A percentile compares a stretch with the other conserved stretches of the same genome.
phyloP scores from a whole-genome alignment of 1,139 yeast species.

The Blastobotrys buckinghamii region DNA sequence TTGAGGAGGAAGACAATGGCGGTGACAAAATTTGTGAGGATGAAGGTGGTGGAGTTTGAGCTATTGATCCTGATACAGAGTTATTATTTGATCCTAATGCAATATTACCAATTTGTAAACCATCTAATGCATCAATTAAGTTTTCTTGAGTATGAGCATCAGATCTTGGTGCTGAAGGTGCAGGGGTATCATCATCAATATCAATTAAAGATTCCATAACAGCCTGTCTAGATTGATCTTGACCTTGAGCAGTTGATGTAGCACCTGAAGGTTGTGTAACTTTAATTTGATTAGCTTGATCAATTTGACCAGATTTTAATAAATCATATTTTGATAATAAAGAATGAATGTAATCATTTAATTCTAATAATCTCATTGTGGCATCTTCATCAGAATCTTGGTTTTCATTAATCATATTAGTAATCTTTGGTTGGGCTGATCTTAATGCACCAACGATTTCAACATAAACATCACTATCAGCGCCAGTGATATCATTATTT shows the following conservation, averaged over 20 bases:
- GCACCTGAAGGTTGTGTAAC: slow-evolving; percentile 30
- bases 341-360: slow-evolving; percentile 73
- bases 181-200: slow-evolving; percentile 54
- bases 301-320: slow-evolving; percentile 58
- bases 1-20: neutral
- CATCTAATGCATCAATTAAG: slow-evolving; percentile 64
- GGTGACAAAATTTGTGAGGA: neutral
- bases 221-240: slow-evolving; percentile 27
- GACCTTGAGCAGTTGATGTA: slow-evolving; percentile 32
- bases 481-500: slow-evolving; percentile 26
- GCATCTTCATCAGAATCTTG: slow-evolving; percentile 49
- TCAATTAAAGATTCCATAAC: slow-evolving; percentile 59
- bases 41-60: slow-evolving; percentile 30
- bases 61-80: slow-evolving; percentile 1
- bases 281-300: slow-evolving; percentile 54
- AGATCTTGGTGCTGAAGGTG: slow-evolving; percentile 10
- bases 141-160: slow-evolving; percentile 44
- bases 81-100: slow-evolving; percentile 27
- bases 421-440: slow-evolving; percentile 81
- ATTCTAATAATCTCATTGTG: slow-evolving; percentile 55
- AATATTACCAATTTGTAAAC: slow-evolving; percentile 48
- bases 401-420: slow-evolving; percentile 74
- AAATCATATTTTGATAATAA: slow-evolving; percentile 62
- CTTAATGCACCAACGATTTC: slow-evolving; percentile 78
- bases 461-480: slow-evolving; percentile 49